These are phyloP conservation scores for Pseudocercospora fuligena DNA, from an alignment of 2,329 filamentous ascomycete species.

Conservation along the genomic window DNA sequence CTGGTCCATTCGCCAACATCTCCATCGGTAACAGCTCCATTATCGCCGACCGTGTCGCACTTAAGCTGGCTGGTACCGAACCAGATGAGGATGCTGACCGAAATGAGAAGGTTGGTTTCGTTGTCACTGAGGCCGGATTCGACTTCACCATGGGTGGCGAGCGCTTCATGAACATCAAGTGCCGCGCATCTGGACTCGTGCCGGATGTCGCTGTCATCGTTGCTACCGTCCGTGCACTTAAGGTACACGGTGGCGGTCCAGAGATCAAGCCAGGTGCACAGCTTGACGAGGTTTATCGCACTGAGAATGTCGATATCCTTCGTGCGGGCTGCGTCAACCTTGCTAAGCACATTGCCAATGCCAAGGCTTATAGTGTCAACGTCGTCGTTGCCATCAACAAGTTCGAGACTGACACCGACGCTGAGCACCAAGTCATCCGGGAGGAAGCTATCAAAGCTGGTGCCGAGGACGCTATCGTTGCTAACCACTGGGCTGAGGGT, in stretches of 20 bases:
- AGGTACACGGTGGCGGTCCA: slow-evolving; percentile 96
- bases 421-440: slow-evolving; percentile 84
- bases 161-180: slow-evolving; percentile 99
- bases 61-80: slow-evolving; percentile 95
- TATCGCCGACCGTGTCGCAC: slow-evolving; percentile 88
- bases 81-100: slow-evolving; percentile 75
- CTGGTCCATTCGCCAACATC: slow-evolving; percentile 97
- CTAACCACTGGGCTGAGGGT: slow-evolving; percentile 97
- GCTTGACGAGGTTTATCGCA: slow-evolving; percentile 84
- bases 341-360: slow-evolving; percentile 92
- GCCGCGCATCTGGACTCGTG: slow-evolving; percentile 86
- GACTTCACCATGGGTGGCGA: slow-evolving; percentile 99
- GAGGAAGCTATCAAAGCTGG: slow-evolving; percentile 91
- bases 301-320: slow-evolving; percentile 91
- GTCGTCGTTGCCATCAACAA: slow-evolving; percentile 98
- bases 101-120: slow-evolving; percentile 81
- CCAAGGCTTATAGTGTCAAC: slow-evolving; percentile 84
- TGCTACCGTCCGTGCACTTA: slow-evolving; percentile 91
- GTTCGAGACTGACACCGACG: slow-evolving; percentile 91
- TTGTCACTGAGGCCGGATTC: slow-evolving; percentile 96
- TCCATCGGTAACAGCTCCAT: slow-evolving; percentile 96
- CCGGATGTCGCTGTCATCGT: slow-evolving; percentile 95
- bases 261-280: slow-evolving; percentile 85
- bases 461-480: slow-evolving; percentile 88
- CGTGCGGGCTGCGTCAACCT: slow-evolving; percentile 91